Percentiles rank a stretch among this genome's conserved stretches.
These are phyloP conservation scores for Ophiobolus disseminans DNA, from an alignment of 2,329 filamentous ascomycete species.

Conservation along the genomic window DNA sequence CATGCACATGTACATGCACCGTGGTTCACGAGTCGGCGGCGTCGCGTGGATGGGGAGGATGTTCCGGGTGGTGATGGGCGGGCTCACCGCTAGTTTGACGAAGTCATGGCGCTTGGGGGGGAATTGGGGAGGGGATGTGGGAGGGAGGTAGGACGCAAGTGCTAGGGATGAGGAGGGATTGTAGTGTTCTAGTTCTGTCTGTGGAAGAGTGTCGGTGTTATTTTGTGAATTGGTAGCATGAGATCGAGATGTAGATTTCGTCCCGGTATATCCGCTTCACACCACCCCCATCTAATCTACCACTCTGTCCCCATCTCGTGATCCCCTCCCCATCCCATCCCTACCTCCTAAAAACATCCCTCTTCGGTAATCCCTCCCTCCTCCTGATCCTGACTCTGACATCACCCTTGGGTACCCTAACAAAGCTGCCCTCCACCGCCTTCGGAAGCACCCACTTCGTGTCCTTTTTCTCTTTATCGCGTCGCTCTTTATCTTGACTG, in stretches of 20 bases:
- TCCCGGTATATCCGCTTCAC: neutral
- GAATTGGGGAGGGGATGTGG: neutral
- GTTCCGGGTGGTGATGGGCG: neutral
- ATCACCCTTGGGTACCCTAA: conserved; percentile 60
- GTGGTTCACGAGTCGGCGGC: no score
- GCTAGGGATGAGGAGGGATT: neutral
- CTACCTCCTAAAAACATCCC: neutral
- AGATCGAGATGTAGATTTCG: neutral
- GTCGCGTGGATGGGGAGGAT: neutral
- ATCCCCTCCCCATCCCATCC: conserved; percentile 1
- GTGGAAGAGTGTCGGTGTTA: no score
- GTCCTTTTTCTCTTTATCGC: conserved; percentile 14
- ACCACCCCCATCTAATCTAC: no score
- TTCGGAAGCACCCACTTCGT: conserved; percentile 59
- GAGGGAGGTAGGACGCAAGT: neutral
- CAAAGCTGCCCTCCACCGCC: conserved; percentile 55
- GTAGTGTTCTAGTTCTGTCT: no score
- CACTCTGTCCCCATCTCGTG: no score
- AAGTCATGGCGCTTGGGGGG: conserved; percentile 4
- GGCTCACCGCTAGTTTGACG: conserved; percentile 33
- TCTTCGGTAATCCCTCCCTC: conserved; percentile 30
- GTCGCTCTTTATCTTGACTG: conserved; percentile 13
- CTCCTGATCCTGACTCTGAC: conserved; percentile 62
- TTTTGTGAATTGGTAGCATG: no score
- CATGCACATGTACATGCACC: no score